Evolutionary conservation across 345 rosid genomes (phyloP).

Genomic region (Schrenkiella parvula): DNA sequence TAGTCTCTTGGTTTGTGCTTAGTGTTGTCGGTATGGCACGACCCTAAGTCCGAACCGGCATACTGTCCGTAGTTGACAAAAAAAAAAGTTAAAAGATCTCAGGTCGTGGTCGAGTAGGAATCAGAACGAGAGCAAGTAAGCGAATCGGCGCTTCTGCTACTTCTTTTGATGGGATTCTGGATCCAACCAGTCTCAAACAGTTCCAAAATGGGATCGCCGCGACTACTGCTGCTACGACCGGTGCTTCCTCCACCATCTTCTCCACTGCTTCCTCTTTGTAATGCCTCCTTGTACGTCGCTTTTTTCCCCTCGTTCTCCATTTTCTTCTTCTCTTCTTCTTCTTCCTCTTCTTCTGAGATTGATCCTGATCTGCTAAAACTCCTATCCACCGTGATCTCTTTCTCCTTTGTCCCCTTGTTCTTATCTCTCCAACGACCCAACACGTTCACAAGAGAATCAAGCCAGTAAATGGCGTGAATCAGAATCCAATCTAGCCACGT

Average conservation of each 20-base stretch:
- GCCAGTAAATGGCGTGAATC: conserved; percentile 38
- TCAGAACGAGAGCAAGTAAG: conserved; percentile 18
- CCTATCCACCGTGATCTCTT: conserved; percentile 46
- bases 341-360: neutral
- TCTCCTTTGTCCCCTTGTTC: conserved; percentile 42
- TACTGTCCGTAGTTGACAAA: neutral
- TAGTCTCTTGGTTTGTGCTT: neutral
- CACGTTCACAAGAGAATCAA: conserved; percentile 27
- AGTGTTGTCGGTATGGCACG: neutral
- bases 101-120: conserved; percentile 3
- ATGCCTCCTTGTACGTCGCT: conserved; percentile 46
- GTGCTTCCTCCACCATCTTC: conserved; percentile 23
- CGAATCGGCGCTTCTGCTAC: conserved; percentile 19
- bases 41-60: too few relatives aligned
- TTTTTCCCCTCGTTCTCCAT: neutral
- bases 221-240: neutral
- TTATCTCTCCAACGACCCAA: conserved; percentile 33
- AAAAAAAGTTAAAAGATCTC: neutral
- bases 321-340: neutral
- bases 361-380: conserved; percentile 32
- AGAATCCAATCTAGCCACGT: conserved; percentile 37
- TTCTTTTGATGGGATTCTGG: conserved; percentile 32
- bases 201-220: conserved; percentile 42
- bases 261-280: conserved; percentile 44
- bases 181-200: conserved; percentile 56